A percentile compares a stretch with the other conserved stretches of the same genome.
These are phyloP conservation scores for Magnaporthales sp. DNA, from an alignment of 2,329 filamentous ascomycete species.

Conservation along the genomic window DNA sequence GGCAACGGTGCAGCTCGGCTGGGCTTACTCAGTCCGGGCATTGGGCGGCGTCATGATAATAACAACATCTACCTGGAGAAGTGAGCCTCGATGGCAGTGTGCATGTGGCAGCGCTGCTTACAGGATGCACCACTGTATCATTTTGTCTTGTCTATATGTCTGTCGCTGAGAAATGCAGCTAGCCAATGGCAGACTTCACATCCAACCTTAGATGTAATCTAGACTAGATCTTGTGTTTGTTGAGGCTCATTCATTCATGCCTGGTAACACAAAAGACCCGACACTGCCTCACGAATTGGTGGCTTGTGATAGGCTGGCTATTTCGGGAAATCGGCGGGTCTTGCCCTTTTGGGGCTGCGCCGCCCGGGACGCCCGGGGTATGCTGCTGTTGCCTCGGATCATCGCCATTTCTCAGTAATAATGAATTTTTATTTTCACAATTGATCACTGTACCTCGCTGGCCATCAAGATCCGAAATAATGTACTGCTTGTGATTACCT, in stretches of 20 bases:
- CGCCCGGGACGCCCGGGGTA: neutral
- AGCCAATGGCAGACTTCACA: neutral
- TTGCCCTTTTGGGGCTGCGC: neutral
- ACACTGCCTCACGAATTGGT: neutral
- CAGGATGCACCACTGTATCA: no score
- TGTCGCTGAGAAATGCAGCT: neutral
- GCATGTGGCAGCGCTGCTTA: neutral
- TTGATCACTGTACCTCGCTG: neutral
- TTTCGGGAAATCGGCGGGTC: neutral
- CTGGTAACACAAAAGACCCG: neutral
- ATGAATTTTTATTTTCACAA: neutral
- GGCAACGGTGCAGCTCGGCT: neutral
- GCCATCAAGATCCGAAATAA: neutral
- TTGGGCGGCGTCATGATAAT: neutral
- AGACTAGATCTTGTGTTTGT: neutral
- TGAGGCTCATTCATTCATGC: neutral
- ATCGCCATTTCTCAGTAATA: neutral
- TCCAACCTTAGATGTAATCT: neutral
- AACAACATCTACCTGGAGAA: neutral
- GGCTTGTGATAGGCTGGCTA: neutral
- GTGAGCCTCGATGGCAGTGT: neutral
- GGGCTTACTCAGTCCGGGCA: neutral
- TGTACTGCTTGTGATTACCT: neutral
- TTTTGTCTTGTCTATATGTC: neutral
- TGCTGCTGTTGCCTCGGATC: neutral